Base-by-base conservation (phyloP, 2,329 filamentous ascomycete species). In the Cladosporium oxysporum region DNA sequence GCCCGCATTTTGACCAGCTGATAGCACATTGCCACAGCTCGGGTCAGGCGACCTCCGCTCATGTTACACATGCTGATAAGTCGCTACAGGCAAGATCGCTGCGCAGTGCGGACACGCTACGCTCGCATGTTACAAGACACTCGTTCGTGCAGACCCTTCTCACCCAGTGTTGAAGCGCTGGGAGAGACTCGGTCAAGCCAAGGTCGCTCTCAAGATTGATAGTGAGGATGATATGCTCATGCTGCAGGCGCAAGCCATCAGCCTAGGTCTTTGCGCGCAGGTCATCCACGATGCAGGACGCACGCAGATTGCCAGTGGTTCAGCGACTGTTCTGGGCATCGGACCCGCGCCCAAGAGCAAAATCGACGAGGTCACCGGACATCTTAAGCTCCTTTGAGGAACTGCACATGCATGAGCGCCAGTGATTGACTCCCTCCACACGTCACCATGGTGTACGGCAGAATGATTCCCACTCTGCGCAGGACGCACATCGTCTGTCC, bases 91-190 rank as follows among this genome's bases (percentile, higher is more conserved):
- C 74, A 99, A 99, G 84, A 97, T 98, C 74, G 95, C 92, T 66
- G 95, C 95, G 8, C 95, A 98, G 80, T 94, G 91, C 80, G 91
- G 90, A 59, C 95, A 98, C 79, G 95, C 95, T n/a, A 97, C 94
- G 3, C 88, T 99, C 65, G 93, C 94, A 64, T 98, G 94, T 86
- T 99, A 97, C 88, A 98, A 97, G 82, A 83, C 88, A 66, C 88
- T 96, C 70, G 80, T 87, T 49, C 78, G 82, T 44, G 83, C 83
- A 28, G 73, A 80, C 53, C 78, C 86, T 16, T 82, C 85, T 57
- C 86, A 88, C 65, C 82, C 82, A 52, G 82, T 96, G 62, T 86
- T 99, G 58, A 85, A 85, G 70, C 89, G 90, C 70, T 99, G 95
- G 95, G 95, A 99, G 80, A 84, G 83, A 61, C 81, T 84, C 64